Conservation (phyloP, 2,329 filamentous ascomycete species). For the Penicillium paneum region DNA sequence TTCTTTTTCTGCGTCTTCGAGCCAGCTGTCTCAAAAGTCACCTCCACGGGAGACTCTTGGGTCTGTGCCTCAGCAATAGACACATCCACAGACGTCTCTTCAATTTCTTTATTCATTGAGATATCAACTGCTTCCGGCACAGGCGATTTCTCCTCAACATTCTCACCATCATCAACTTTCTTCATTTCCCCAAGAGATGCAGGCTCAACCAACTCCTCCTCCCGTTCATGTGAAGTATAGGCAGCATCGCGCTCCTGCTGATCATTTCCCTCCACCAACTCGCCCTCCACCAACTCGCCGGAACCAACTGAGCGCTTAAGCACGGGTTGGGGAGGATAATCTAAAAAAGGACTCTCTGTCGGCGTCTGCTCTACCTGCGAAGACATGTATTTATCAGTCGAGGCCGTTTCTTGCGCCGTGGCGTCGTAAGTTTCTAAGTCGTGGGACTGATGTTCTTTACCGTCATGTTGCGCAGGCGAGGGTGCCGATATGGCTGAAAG, state of each 20-base stretch:
- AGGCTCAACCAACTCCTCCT: constrained; percentile 5
- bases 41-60: constrained; percentile 1
- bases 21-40: background rate
- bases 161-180: background rate
- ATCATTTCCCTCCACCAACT: constrained; percentile 14
- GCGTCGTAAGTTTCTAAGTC: constrained; percentile 37
- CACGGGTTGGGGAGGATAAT: constrained; percentile 32
- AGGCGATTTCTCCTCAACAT: constrained; percentile 1
- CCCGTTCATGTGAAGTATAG: background rate
- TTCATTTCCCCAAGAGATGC: background rate
- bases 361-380: constrained; percentile 44
- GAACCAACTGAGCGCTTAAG: constrained; percentile 26
- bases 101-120: background rate
- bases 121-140: constrained; percentile 4
- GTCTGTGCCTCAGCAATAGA: constrained; percentile 2
- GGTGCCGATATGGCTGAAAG: constrained; percentile 27
- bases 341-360: constrained; percentile 31
- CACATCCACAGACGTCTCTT: constrained; percentile 8
- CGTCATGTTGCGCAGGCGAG: constrained; percentile 41
- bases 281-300: constrained; percentile 20
- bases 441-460: constrained; percentile 47
- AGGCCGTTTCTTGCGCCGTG: constrained; percentile 39
- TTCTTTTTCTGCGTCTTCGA: constrained; percentile 24
- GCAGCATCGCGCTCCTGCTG: constrained; percentile 9
- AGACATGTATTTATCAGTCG: constrained; percentile 46